phyloP scores from a whole-genome alignment of 805 yeast species.

The Wickerhamomyces tratensis region DNA sequence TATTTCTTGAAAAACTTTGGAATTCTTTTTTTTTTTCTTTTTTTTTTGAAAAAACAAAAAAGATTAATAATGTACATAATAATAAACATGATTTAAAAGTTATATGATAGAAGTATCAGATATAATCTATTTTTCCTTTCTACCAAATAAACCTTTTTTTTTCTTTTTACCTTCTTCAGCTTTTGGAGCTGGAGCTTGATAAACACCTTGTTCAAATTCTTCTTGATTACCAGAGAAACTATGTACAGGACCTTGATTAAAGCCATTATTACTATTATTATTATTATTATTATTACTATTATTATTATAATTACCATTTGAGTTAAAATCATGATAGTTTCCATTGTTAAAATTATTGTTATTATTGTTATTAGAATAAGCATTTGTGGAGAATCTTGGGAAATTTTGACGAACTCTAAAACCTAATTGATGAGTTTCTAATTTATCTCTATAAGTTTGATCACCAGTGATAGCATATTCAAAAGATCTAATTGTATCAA shows the following conservation, averaged over 20 bases:
- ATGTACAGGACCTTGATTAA: conserved; percentile 16
- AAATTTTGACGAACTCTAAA: conserved; percentile 79
- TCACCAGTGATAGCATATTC: conserved; percentile 95
- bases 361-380: conserved; percentile 21
- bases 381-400: conserved; percentile 39
- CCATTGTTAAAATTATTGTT: conserved; percentile 20
- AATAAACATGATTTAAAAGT: conserved; percentile 2
- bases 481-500: conserved; percentile 90
- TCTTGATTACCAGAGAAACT: conserved; percentile 22
- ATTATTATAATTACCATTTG: conserved; percentile 21
- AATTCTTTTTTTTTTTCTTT: too few relatives aligned
- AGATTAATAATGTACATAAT: too few relatives aligned
- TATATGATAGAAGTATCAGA: too few relatives aligned
- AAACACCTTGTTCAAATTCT: conserved; percentile 46
- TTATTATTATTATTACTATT: conserved; percentile 18
- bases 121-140: conserved; percentile 35
- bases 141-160: conserved; percentile 76
- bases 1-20: too few relatives aligned
- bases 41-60: too few relatives aligned
- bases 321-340: conserved; percentile 4
- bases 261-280: conserved; percentile 11
- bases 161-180: conserved; percentile 45
- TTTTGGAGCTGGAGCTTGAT: conserved; percentile 39
- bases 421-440: conserved; percentile 72
- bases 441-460: conserved; percentile 61